Evolutionary conservation across 768 basidiomycete genomes (phyloP), one percentile per base, ranked within the genome.

Genomic region (Amanita polypyramis): DNA sequence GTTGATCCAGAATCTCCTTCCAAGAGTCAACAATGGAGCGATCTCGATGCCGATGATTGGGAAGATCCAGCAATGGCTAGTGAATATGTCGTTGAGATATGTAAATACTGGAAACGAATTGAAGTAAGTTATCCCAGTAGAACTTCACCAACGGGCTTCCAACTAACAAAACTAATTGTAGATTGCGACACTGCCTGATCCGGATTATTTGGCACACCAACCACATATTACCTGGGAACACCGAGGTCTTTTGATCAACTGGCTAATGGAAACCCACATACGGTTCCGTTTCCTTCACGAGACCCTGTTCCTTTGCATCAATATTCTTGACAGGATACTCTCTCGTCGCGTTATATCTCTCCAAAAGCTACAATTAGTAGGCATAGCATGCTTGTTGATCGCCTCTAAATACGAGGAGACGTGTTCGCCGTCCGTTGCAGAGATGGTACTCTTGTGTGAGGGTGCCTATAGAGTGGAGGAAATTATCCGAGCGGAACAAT

Each of bases 331-430:
- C 58, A 79, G 83, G 43, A 83, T 85, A 67, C 71, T 85, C 14
- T 77, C 76, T 12, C 62, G 70, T 30, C 85, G 91, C 10, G 75
- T 79, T 42, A 81, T 93, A 52, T 84, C 87, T 1, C 69, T 93
- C 27, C 70, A 78, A 51, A 94, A 93, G 62, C 76, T 95, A 29
- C 94, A 96, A 62, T 80, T 96, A 32, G 90, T 96, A 49, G 94
- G 94, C 49, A 74, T 92, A 44, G 82, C 89, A 2, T 82, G 84
- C 51, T 77, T 97, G 56, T 87, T 95, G 66, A 70, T 96, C 55
- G 79, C 94, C 0, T 78, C 89, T 32, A 97, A 97, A 64, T 90
- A 85, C 52, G 94, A 97, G 63, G 93, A 96, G 63, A 91, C 91
- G 35, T 78, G 90, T 53, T 80, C 90, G 8, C 94, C 94, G 0